phyloP scores from a whole-genome alignment of 75 land plant genomes.

The Selaginella moellendorffii region DNA sequence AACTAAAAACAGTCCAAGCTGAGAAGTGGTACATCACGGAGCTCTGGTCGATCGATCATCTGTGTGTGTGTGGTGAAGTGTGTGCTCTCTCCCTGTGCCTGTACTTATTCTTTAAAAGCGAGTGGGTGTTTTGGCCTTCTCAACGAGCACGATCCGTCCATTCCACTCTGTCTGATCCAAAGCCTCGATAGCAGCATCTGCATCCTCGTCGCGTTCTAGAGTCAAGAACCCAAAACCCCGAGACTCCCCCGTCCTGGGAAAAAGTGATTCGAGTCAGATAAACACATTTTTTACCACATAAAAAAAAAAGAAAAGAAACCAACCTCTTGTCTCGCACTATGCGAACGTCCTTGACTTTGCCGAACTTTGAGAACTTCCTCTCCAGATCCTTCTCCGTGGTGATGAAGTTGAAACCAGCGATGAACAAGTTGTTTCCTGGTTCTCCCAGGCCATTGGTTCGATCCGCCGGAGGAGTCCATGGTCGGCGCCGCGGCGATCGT shows the following conservation, averaged over 20 bases:
- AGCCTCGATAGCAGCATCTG: conserved; percentile 43
- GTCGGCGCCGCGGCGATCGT: conserved; percentile 34
- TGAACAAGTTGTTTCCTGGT: conserved; percentile 46
- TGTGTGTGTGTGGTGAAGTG: not conserved
- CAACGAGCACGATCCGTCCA: conserved; percentile 39
- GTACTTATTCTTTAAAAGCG: conserved; percentile 10
- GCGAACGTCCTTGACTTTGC: conserved; percentile 42
- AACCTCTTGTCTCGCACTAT: conserved; percentile 48
- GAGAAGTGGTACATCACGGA: no score
- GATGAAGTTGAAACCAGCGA: conserved; percentile 45
- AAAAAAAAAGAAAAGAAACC: not conserved
- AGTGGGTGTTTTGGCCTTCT: conserved; percentile 38
- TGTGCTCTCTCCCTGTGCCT: not conserved
- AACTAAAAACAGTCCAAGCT: not conserved
- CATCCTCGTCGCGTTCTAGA: conserved; percentile 41
- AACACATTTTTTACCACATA: no score
- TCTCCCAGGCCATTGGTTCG: conserved; percentile 42
- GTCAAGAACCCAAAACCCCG: conserved; percentile 49
- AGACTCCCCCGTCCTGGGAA: conserved; percentile 41
- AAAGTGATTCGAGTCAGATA: not conserved
- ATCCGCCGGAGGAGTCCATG: conserved; percentile 49
- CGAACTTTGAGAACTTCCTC: conserved; percentile 40
- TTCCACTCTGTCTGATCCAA: conserved; percentile 52
- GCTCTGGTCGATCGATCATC: no score
- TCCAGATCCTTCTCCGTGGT: conserved; percentile 48